These are phyloP conservation scores for Effrenium voratum DNA, from an alignment of 73 alveolate species.

Conservation along the genomic window DNA sequence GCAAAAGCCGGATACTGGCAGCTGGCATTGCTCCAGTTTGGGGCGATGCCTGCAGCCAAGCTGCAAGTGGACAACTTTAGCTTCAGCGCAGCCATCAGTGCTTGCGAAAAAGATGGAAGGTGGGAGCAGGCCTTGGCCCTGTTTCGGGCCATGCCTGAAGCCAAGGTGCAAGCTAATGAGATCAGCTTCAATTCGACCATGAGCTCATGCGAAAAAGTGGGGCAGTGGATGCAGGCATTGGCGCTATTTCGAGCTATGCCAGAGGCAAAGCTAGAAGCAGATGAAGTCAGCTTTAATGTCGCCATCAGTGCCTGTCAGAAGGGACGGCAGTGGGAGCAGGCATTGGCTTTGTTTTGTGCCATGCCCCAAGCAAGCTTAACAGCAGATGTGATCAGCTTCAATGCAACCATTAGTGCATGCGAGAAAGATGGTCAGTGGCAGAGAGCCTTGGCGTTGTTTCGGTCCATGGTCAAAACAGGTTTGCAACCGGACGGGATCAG, in stretches of 20 bases:
- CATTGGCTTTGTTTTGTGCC: neutral
- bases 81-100: no score
- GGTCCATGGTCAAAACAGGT: neutral
- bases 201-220: neutral
- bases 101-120: no score
- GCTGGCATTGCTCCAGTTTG: no score
- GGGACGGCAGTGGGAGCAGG: neutral
- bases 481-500: neutral
- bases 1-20: no score
- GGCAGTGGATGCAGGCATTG: neutral
- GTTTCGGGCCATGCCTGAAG: neutral
- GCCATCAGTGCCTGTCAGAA: neutral
- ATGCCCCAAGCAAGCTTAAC: neutral
- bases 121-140: no score
- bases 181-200: slow-evolving; percentile 2
- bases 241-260: neutral
- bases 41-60: no score
- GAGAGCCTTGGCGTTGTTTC: neutral
- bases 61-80: no score
- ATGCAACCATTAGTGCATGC: neutral
- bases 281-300: neutral
- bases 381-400: neutral
- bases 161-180: neutral
- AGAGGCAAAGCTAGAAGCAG: neutral
- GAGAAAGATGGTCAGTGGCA: neutral